A percentile compares a stretch with the other conserved stretches of the same genome.
These are phyloP conservation scores for Posidonia australis DNA, from an alignment of 106 monocot species.

Conservation along the genomic window DNA sequence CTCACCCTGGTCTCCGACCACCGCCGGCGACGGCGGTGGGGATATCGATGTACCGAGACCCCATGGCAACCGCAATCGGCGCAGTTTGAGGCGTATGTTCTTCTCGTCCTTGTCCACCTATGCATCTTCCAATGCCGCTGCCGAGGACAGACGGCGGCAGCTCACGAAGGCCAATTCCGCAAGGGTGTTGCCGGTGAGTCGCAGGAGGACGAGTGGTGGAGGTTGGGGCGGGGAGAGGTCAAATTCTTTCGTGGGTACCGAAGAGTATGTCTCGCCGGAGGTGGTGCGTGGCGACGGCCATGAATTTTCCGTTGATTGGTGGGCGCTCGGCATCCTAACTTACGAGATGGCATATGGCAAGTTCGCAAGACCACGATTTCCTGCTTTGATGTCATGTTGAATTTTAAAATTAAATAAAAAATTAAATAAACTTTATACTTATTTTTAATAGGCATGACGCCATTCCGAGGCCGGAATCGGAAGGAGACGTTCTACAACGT, in stretches of 20 bases:
- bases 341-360: slow-evolving; percentile 85
- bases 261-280: slow-evolving; percentile 96
- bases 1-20: not conserved
- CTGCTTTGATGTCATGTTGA: no score
- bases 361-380: not conserved
- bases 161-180: slow-evolving; percentile 64
- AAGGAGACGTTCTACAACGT: slow-evolving; percentile 92
- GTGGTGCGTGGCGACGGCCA: slow-evolving; percentile 76
- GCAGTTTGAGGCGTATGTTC: slow-evolving; percentile 35
- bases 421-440: no score
- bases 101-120: slow-evolving; percentile 10
- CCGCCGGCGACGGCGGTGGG: not conserved
- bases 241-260: slow-evolving; percentile 83
- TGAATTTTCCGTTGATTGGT: slow-evolving; percentile 87
- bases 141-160: not conserved
- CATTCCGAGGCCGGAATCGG: slow-evolving; percentile 66
- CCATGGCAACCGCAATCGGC: slow-evolving; percentile 10
- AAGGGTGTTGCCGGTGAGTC: slow-evolving; percentile 51
- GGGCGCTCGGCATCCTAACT: slow-evolving; percentile 71
- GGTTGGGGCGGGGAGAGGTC: slow-evolving; percentile 31
- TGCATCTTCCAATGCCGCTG: not conserved
- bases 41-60: not conserved
- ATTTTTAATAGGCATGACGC: slow-evolving; percentile 20
- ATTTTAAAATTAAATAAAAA: not conserved
- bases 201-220: slow-evolving; percentile 18